phyloP scores from a whole-genome alignment of 2,329 filamentous ascomycete species.

The Trichoderma guizhouense region DNA sequence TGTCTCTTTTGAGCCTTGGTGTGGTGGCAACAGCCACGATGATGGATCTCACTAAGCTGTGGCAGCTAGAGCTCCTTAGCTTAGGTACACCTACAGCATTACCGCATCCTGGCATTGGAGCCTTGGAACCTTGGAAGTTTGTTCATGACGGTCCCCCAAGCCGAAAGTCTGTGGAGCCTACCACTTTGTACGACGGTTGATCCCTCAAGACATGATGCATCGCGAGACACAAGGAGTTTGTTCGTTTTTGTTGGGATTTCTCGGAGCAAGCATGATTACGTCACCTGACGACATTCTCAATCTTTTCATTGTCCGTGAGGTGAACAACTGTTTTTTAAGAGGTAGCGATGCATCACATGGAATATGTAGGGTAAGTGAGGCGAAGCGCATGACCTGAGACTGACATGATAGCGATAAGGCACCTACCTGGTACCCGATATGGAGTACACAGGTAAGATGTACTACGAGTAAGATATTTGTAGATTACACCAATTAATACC shows the following conservation, averaged over 20 bases:
- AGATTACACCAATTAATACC: neutral
- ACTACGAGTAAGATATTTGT: neutral
- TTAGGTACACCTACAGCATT: neutral
- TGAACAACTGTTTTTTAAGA: neutral
- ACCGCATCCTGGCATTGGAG: too few relatives aligned
- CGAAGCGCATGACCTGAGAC: slow-evolving; percentile 3
- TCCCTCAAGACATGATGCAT: neutral
- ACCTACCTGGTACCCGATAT: neutral
- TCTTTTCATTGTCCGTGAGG: neutral
- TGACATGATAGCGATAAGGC: neutral
- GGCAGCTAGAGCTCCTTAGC: neutral
- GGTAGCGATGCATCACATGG: slow-evolving; percentile 9
- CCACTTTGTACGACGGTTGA: neutral
- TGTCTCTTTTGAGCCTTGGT: neutral
- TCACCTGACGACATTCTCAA: slow-evolving; percentile 11
- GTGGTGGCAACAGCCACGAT: slow-evolving; percentile 1
- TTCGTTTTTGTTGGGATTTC: slow-evolving; percentile 6
- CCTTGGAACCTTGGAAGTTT: neutral
- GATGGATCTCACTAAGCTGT: slow-evolving; percentile 8
- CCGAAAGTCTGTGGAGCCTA: neutral
- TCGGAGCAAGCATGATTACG: slow-evolving; percentile 4
- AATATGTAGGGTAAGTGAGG: slow-evolving; percentile 9
- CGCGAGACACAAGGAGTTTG: neutral
- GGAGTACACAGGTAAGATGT: neutral
- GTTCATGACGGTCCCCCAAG: neutral